Base-by-base conservation (phyloP, 805 yeast genomes). In the Yarrowia deformans region DNA sequence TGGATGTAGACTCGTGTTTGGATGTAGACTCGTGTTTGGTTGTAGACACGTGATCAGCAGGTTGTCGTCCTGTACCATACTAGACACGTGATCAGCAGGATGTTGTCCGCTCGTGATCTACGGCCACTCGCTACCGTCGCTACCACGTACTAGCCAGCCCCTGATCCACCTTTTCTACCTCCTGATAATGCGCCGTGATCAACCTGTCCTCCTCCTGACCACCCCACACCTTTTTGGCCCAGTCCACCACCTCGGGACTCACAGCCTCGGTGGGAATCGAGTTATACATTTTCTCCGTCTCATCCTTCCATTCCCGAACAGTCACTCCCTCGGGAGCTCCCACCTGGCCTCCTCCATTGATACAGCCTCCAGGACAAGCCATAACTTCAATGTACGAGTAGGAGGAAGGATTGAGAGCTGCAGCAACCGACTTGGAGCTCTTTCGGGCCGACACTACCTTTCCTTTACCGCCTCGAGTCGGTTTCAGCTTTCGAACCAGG, bases 361-460 rank as follows among this genome's bases (percentile, higher is more conserved):
- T 90, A 75, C 98, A 95, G 1, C 99, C 99, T 37, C 91, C 93
- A 7, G 99, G 99, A 77, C 99, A 95, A 0, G 99, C 99, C 97
- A 93, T 94, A 55, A 95, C 90, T 75, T 95, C 99, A 7, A 94
- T 90, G 73, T 90, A 91, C 71, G 91, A 95, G 73, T 90, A 88
- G 49, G 80, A 82, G 40, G 85, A 78, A 0, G 94, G 90, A 70
- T 90, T 93, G 0, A 87, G 88, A 10, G 68, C 68, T 13, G 72
- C 72, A 14, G 70, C 50, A n/a, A 77, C 72, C 6, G 73, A 67
- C 14, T 49, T 49, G 13, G 54, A 8, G 19, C 37, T 32, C 14
- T 72, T 68, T 16, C 69, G 52, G 50, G 49, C 72, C 63, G 34
- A 39, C 70, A 45, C 67, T 55, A 72, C 70, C 71, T 74, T 60